A percentile compares a stretch with the other conserved stretches of the same genome.
phyloP scores from a whole-genome alignment of 352 stramenopile genomes.

The Phytopythium oedochilum region DNA sequence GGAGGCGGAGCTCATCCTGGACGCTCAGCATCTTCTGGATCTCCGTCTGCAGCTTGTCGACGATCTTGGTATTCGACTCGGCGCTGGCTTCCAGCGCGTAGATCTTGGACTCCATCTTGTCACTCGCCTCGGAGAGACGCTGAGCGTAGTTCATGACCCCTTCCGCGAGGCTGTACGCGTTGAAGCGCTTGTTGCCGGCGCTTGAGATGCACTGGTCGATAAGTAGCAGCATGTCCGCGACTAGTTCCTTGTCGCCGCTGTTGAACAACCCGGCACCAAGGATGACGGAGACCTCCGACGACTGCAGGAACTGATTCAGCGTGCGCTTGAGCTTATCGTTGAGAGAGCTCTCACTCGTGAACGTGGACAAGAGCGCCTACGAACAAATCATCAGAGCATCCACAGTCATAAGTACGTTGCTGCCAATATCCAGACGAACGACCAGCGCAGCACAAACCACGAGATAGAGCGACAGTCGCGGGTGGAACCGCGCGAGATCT shows the following conservation, averaged over 20 bases:
- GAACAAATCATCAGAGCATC: not conserved
- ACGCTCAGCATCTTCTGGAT: slow-evolving; percentile 51
- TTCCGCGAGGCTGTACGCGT: slow-evolving; percentile 55
- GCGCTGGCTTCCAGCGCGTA: slow-evolving; percentile 38
- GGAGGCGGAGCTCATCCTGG: slow-evolving; percentile 47
- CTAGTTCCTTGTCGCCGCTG: slow-evolving; percentile 55
- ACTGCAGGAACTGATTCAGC: slow-evolving; percentile 67
- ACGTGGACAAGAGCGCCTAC: slow-evolving; percentile 57
- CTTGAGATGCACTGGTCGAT: slow-evolving; percentile 42
- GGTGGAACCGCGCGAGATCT: slow-evolving; percentile 47
- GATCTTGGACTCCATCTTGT: slow-evolving; percentile 56
- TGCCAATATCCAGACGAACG: not conserved
- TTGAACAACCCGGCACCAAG: slow-evolving; percentile 59
- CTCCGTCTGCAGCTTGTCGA: slow-evolving; percentile 53
- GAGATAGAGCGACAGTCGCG: slow-evolving; percentile 60
- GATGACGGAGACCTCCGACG: slow-evolving; percentile 58
- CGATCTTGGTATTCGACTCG: slow-evolving; percentile 34
- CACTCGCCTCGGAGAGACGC: slow-evolving; percentile 39
- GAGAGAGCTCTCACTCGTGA: slow-evolving; percentile 44
- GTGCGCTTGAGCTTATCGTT: slow-evolving; percentile 63
- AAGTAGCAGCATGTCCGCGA: slow-evolving; percentile 58
- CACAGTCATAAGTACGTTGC: not conserved
- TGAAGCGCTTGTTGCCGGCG: slow-evolving; percentile 56
- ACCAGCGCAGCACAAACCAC: slow-evolving; percentile 32
- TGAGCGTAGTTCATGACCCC: slow-evolving; percentile 53